A percentile compares a stretch with the other conserved stretches of the same genome.
phyloP scores from a whole-genome alignment of 2,329 filamentous ascomycete species.

The Stachybotrys elegans region DNA sequence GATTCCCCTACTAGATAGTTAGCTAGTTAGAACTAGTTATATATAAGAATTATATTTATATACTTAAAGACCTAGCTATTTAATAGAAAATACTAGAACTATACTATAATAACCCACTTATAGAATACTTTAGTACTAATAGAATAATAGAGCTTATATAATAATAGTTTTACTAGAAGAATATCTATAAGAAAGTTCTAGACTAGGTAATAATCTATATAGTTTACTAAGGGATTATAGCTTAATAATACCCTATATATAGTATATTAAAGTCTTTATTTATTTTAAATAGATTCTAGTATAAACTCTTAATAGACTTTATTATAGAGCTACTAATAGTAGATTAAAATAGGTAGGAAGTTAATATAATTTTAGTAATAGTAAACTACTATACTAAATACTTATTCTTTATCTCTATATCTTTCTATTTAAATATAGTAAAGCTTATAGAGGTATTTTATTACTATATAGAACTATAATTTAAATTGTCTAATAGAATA shows the following conservation, averaged over 20 bases:
- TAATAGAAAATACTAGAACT: constrained; percentile 2
- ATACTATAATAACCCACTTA: constrained; percentile 7
- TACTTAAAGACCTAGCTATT: background rate
- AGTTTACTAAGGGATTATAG: background rate
- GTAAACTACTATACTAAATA: constrained; percentile 5
- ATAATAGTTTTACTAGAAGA: constrained; percentile 1
- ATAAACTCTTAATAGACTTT: constrained; percentile 2
- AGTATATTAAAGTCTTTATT: background rate
- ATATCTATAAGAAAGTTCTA: constrained; percentile 1
- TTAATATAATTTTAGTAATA: constrained; percentile 1
- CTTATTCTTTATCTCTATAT: constrained; percentile 1
- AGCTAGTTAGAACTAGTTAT: background rate
- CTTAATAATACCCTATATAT: background rate
- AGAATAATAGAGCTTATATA: constrained; percentile 1
- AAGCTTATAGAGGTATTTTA: constrained; percentile 2
- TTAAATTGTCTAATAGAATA: background rate
- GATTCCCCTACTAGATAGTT: background rate
- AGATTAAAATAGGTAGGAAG: constrained; percentile 1
- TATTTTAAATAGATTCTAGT: background rate
- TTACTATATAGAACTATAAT: constrained; percentile 4
- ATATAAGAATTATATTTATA: background rate
- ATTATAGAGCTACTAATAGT: constrained; percentile 2
- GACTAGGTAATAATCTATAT: constrained; percentile 1
- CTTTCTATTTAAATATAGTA: constrained; percentile 1
- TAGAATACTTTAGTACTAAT: constrained; percentile 1